Percentiles rank a stretch among this genome's conserved stretches.
phyloP scores from a whole-genome alignment of 2,329 filamentous ascomycete species.

The Colletotrichum abscissum region DNA sequence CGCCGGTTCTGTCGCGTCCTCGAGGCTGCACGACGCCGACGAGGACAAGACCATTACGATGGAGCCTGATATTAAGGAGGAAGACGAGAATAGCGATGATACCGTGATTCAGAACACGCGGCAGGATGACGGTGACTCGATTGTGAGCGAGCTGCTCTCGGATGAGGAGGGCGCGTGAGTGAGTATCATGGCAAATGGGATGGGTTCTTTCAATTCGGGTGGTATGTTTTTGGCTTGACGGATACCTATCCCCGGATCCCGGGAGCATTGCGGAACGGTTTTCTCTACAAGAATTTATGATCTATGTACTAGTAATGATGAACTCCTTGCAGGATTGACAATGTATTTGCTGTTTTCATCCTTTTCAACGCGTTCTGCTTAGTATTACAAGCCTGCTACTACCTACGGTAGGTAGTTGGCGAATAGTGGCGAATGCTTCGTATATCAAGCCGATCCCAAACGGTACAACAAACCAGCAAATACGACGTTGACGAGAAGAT shows the following conservation, averaged over 20 bases:
- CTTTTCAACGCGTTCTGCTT: not conserved
- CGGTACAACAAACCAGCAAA: conserved; percentile 69
- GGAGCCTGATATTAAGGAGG: conserved; percentile 61
- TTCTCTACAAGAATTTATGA: conserved; percentile 26
- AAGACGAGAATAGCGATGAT: conserved; percentile 48
- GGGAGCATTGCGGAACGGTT: conserved; percentile 6
- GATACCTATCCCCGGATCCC: not conserved
- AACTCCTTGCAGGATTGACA: conserved; percentile 1
- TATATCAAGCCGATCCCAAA: conserved; percentile 47
- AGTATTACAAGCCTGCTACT: not conserved
- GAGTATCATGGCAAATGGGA: not conserved
- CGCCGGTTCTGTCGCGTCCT: conserved; percentile 13
- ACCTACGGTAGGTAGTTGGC: not conserved
- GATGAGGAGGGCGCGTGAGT: conserved; percentile 49
- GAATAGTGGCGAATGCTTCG: not conserved
- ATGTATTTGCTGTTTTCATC: not conserved
- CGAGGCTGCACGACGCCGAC: conserved; percentile 41
- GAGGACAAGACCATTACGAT: conserved; percentile 54
- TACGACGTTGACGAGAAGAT: conserved; percentile 78
- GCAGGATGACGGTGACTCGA: conserved; percentile 44
- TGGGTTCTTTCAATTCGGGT: not conserved
- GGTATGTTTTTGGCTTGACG: conserved; percentile 11
- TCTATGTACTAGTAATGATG: conserved; percentile 33
- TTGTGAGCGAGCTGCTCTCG: conserved; percentile 53
- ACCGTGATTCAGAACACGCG: conserved; percentile 38